Base-by-base conservation (phyloP, 805 yeast species). In the Wickerhamomyces queroliae region DNA sequence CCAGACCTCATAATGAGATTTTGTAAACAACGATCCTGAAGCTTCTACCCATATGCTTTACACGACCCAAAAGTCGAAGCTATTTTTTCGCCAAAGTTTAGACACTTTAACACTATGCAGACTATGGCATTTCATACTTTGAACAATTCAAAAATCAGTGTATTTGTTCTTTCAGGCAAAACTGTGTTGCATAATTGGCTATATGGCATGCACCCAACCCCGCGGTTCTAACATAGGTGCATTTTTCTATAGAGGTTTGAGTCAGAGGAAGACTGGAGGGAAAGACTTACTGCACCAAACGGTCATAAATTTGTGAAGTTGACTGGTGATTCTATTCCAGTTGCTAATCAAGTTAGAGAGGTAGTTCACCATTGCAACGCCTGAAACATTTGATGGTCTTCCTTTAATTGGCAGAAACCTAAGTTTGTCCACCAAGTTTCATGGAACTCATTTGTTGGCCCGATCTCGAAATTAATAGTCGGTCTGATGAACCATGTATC, bases 301-400 rank as follows among this genome's bases (percentile, higher is more conserved):
- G 96, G 95, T 5, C 78, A 91, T 34, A 75, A 72, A 45, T 96
- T 91, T 4, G 66, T 93, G 28, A 97, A 90, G 56, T 66, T 90
- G 45, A 90, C 97, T 3, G 97, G 97, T 56, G 97, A 89, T 62
- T 88, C 87, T 91, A 96, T 90, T 53, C 67, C 90, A 37, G 83
- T 91, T 2, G 76, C 79, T 40, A 72, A 80, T 5, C 96, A 89
- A 57, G 87, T 89, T 26, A 64, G 76, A 55, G 76, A 74, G 4
- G 89, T 96, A 1, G 96, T 90, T 89, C 23, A 84, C 90, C 47
- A 95, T 89, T 3, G 89, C 96, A 1, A 89, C 97, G 0, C 97
- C 97, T 0, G 97, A 89, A 58, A 89, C 90, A 59, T 89, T 96
- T 95, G 97, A 89, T 63, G 97, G 95, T 13, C 96, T 3, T 90